These are phyloP conservation scores for Lactarius quietus DNA, from an alignment of 768 basidiomycete genomes.

Conservation along the genomic window DNA sequence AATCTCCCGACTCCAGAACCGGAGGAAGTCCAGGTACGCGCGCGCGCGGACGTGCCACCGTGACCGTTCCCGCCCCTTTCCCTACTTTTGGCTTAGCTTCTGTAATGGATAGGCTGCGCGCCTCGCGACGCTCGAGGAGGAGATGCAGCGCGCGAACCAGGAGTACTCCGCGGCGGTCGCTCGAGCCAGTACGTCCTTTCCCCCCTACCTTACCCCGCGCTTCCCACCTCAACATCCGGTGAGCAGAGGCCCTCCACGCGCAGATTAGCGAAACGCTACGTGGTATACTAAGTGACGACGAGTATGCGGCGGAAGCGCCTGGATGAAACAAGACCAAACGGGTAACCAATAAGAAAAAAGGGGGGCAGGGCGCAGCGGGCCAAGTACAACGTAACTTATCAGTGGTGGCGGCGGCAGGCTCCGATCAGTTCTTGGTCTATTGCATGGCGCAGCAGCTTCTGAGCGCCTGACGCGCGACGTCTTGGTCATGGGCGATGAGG, in stretches of 20 bases:
- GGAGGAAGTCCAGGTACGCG: slow-evolving; percentile 66
- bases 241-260: slow-evolving; percentile 52
- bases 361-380: not conserved
- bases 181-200: slow-evolving; percentile 61
- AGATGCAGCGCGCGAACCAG: slow-evolving; percentile 68
- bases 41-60: not conserved
- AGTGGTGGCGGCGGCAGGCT: not conserved
- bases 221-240: not conserved
- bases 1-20: slow-evolving; percentile 75
- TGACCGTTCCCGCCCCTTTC: not conserved
- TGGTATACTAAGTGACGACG: slow-evolving; percentile 53
- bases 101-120: slow-evolving; percentile 50
- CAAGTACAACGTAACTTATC: not conserved
- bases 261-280: slow-evolving; percentile 59
- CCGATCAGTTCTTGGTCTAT: not conserved
- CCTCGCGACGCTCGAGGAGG: slow-evolving; percentile 61
- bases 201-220: not conserved
- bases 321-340: slow-evolving; percentile 11
- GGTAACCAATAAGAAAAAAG: not conserved
- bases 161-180: slow-evolving; percentile 72
- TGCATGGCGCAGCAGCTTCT: not conserved
- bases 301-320: slow-evolving; percentile 34
- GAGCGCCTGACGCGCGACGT: not conserved
- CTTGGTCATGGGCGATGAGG: not conserved
- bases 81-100: not conserved